These are phyloP conservation scores for Chrysoporthe puriensis DNA, from an alignment of 2,329 filamentous ascomycete genomes.

Conservation along the genomic window DNA sequence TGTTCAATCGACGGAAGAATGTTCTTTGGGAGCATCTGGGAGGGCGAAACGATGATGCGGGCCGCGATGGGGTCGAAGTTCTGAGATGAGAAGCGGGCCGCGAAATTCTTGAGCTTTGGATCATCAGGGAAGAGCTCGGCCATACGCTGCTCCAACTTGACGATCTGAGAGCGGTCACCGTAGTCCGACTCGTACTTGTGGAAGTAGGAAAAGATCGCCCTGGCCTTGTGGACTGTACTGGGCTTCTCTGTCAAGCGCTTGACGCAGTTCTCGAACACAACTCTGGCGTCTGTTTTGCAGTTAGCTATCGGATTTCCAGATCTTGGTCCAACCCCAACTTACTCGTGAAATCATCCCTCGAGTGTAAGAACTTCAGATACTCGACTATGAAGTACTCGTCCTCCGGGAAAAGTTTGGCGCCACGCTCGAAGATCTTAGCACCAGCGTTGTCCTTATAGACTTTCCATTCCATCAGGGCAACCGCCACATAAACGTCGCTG, in stretches of 20 bases:
- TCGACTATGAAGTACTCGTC: conserved; percentile 93
- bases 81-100: conserved; percentile 71
- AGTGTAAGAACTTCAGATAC: conserved; percentile 92
- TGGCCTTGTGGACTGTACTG: conserved; percentile 74
- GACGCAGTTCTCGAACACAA: conserved; percentile 94
- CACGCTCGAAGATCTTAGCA: conserved; percentile 93
- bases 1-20: conserved; percentile 60
- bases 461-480: conserved; percentile 90
- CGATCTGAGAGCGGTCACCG: conserved; percentile 88
- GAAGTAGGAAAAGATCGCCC: conserved; percentile 86
- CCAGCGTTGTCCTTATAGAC: conserved; percentile 94
- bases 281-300: conserved; percentile 73
- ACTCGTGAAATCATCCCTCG: conserved; percentile 92
- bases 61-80: conserved; percentile 81
- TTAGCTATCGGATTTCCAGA: neutral
- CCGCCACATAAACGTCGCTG: conserved; percentile 92
- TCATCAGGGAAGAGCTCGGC: conserved; percentile 90
- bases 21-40: conserved; percentile 72
- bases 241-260: conserved; percentile 79
- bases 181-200: conserved; percentile 95
- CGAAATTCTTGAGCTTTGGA: conserved; percentile 74
- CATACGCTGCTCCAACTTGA: conserved; percentile 91
- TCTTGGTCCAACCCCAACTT: conserved; percentile 43
- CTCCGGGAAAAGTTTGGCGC: conserved; percentile 89
- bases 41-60: conserved; percentile 82